A percentile compares a stretch with the other conserved stretches of the same genome.
Evolutionary conservation across 257 asterid genomes (phyloP).

Genomic region (Fraxinus anomala): DNA sequence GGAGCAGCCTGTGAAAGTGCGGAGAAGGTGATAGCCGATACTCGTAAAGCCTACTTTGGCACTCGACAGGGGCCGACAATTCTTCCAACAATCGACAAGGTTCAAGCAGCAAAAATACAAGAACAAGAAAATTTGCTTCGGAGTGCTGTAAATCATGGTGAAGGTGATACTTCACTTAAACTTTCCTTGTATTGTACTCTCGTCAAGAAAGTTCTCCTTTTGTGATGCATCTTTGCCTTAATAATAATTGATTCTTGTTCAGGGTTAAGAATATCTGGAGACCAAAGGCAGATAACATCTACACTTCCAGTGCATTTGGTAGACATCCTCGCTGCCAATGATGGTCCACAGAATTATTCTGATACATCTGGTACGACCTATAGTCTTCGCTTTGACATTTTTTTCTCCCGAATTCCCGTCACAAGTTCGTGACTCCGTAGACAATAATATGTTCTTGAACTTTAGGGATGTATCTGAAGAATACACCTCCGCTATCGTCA

Average conservation of each 20-base stretch:
- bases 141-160: conserved; percentile 92
- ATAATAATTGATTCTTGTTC: conserved; percentile 8
- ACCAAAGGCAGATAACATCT: conserved; percentile 78
- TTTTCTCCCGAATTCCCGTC: conserved; percentile 7
- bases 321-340: conserved; percentile 52
- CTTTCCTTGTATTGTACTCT: neutral
- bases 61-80: conserved; percentile 90
- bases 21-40: conserved; percentile 86
- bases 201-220: neutral
- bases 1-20: conserved; percentile 97
- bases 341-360: conserved; percentile 46
- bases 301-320: conserved; percentile 91
- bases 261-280: conserved; percentile 82
- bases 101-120: conserved; percentile 96
- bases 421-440: conserved; percentile 24
- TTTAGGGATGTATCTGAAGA: conserved; percentile 82
- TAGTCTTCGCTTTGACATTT: conserved; percentile 18
- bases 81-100: conserved; percentile 94
- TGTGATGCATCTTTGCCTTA: conserved; percentile 20
- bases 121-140: conserved; percentile 93
- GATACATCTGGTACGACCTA: conserved; percentile 69
- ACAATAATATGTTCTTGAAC: conserved; percentile 24
- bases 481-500: conserved; percentile 73
- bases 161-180: conserved; percentile 55
- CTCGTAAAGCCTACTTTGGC: conserved; percentile 81